phyloP scores from a whole-genome alignment of 345 rosid genomes.

The Linum tenue region DNA sequence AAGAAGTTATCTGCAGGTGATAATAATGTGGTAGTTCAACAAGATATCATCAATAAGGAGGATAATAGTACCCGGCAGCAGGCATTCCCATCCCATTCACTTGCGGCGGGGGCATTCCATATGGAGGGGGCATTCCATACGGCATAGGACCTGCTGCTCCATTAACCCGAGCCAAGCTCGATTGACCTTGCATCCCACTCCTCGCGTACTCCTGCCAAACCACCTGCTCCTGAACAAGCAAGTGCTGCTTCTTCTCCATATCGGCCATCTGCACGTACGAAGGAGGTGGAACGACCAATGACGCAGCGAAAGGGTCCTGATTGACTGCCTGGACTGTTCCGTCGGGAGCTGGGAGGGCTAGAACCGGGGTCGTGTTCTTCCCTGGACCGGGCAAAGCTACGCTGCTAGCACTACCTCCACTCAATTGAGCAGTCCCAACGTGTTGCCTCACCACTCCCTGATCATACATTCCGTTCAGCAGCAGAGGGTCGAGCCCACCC shows the following conservation, averaged over 20 bases:
- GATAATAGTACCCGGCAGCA: not conserved
- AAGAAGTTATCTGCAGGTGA: too few species aligned
- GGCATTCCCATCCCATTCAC: conserved; percentile 29
- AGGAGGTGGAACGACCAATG: conserved; percentile 51
- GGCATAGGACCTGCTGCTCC: conserved; percentile 33
- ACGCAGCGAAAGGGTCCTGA: conserved; percentile 60
- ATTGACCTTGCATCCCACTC: conserved; percentile 77
- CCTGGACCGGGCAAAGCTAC: conserved; percentile 55
- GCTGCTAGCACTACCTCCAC: conserved; percentile 80
- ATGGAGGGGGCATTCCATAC: conserved; percentile 36
- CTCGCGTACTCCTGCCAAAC: conserved; percentile 56
- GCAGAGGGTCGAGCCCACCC: conserved; percentile 75
- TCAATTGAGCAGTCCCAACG: conserved; percentile 37
- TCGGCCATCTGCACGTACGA: conserved; percentile 62
- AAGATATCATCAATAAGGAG: not conserved
- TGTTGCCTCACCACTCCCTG: conserved; percentile 72
- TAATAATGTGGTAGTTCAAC: too few species aligned
- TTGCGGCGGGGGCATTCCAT: conserved; percentile 12
- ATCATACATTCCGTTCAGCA: conserved; percentile 88
- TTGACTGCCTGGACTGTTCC: conserved; percentile 36
- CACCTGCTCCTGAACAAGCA: conserved; percentile 55
- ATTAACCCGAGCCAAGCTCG: conserved; percentile 39
- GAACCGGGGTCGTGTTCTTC: conserved; percentile 40
- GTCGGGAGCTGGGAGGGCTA: conserved; percentile 70
- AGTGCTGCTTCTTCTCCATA: conserved; percentile 62